Base-by-base conservation (phyloP, 441 rosid genomes). In the Flueggea neowawraea region DNA sequence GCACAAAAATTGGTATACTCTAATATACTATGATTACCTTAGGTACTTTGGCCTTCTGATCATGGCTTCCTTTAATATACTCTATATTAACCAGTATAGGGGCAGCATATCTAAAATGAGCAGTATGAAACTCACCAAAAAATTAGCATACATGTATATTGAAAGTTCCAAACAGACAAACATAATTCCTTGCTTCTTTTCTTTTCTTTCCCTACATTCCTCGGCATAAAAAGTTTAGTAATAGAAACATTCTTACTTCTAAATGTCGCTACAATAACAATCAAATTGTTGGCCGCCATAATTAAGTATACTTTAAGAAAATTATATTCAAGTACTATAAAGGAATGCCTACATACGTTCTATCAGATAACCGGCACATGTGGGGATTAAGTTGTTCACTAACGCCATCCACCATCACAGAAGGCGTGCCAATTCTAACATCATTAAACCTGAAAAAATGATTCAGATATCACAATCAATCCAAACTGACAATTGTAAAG, bases 321-420 rank as follows among this genome's bases (percentile, higher is more conserved):
- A 36, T 5, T 36, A 36, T 36, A 36, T 1, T 36, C 41, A 36
- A 8, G 9, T 36, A 36, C 1, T 22, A 36, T 36, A 36, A 36
- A 36, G 41, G 41, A 36, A 36, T 36, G 41, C 9, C 41, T 15
- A 63, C 79, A 62, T 80, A 89, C 97, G 99, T 94, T 75, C 70
- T 75, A 53, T 89, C 99, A 14, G 91, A 79, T 75, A 94, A 74
- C 43, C 99, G 96, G 67, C 99, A 91, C 77, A 72, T 79, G 63
- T 91, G 96, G 12, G 99, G 99, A 70, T 57, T 75, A 56, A 89
- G 72, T 51, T 55, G 33, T 54, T 82, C 85, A 9, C 41, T 51
- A 41, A 77, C 64, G 49, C 68, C 77, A 57, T 72, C 60, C 15
- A 55, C 65, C 7, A 75, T 31, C 61, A 83, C 57, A 1, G 84